Evolutionary conservation across 768 basidiomycete species (phyloP), one percentile per base, ranked within the genome.

Genomic region (Lentinus tigrinus): DNA sequence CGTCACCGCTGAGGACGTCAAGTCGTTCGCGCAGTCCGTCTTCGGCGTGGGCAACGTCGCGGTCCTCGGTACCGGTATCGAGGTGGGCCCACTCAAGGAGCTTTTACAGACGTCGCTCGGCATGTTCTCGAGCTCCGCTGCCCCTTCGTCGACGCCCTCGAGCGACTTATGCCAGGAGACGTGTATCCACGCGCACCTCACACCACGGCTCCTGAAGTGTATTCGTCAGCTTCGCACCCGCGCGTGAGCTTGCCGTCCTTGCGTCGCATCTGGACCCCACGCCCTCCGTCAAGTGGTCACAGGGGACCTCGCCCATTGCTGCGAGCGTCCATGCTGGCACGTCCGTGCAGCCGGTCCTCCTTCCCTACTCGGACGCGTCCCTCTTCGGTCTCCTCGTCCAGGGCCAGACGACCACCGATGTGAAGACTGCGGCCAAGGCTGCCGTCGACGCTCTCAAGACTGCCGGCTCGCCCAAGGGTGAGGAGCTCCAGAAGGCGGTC

Each of bases 361-460:
- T 95, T 10, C 87, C 90, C 14, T 98, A 98, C 77, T 92, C 94
- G 16, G 96, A 98, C 69, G 95, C 94, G 3, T 79, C 89, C 7
- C 80, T 99, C 50, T 85, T 96, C 58, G 95, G 95, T 57, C 74
- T 97, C 56, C 73, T 93, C 52, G 77, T 98, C 36, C 85, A 91
- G 69, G 93, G 85, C 6, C 71, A 78, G 37, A 88, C 86, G 23
- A 70, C 80, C 2, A 77, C 79, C 43, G 82, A 77, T 52, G 86
- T 93, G 46, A 85, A 80, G 64, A 81, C 85, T 56, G 91, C 87
- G 21, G 84, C 81, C 17, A 84, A 85, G 73, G 78, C 77, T n/a
- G 86, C 87, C 28, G 85, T 91, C 27, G 76, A 82, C 55, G 86
- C 82, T 16, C 70, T 95, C 63, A 83, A 85, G 75, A 77, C 72